phyloP scores from a whole-genome alignment of 1,284 basidiomycete genomes.

The Ganoderma meredithae region DNA sequence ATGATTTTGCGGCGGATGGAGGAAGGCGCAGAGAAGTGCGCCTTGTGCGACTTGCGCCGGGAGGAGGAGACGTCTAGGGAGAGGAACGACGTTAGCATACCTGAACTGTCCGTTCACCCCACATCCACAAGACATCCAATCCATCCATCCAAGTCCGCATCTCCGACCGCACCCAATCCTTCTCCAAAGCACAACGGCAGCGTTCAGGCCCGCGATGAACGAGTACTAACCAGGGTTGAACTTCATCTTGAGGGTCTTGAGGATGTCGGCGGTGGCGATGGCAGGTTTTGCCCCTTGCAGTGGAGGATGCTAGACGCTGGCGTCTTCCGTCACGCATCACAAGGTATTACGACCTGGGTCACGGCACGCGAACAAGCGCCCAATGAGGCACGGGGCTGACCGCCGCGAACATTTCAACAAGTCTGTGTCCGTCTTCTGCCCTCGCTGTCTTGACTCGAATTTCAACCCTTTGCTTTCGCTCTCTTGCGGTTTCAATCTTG shows the following conservation, averaged over 20 bases:
- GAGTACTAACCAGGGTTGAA: constrained; percentile 74
- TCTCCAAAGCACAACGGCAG: constrained; percentile 34
- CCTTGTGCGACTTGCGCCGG: constrained; percentile 96
- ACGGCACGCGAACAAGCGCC: constrained; percentile 7
- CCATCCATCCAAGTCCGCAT: constrained; percentile 61
- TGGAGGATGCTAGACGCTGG: constrained; percentile 23
- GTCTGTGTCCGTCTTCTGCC: too few species aligned
- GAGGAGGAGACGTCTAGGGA: constrained; percentile 81
- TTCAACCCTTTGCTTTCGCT: neutral
- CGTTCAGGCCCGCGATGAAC: constrained; percentile 27
- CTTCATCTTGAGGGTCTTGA: constrained; percentile 79
- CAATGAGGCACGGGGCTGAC: too few species aligned
- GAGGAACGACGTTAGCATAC: constrained; percentile 37
- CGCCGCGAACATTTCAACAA: too few species aligned
- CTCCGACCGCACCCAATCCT: constrained; percentile 37
- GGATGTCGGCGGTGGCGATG: constrained; percentile 53
- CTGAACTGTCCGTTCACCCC: constrained; percentile 34
- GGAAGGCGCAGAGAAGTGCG: constrained; percentile 94
- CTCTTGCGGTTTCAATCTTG: neutral
- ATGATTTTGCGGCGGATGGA: constrained; percentile 97
- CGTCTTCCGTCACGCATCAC: constrained; percentile 22
- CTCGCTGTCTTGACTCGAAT: too few species aligned
- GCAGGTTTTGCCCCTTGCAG: constrained; percentile 36
- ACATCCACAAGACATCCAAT: constrained; percentile 52
- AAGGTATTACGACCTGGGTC: neutral